Conservation (phyloP, 805 yeast genomes). For the Candida tallmaniae region DNA sequence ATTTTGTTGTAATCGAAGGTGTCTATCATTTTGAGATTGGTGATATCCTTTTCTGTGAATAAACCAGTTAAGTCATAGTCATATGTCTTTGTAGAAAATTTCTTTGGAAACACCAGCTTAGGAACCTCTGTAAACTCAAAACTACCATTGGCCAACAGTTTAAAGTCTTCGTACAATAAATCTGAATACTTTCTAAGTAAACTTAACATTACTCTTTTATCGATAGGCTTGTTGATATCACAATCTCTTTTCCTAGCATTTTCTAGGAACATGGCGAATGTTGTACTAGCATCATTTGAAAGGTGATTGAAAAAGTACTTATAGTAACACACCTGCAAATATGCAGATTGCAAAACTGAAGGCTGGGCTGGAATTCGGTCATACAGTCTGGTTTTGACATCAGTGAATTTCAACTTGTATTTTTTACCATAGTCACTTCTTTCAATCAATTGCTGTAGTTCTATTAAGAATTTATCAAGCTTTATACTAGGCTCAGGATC, state of each 20-base stretch:
- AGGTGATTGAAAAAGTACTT: slow-evolving; percentile 43
- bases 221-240: slow-evolving; percentile 46
- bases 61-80: slow-evolving; percentile 5
- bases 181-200: slow-evolving; percentile 33
- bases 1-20: slow-evolving; percentile 14
- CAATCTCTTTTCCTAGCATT: slow-evolving; percentile 46
- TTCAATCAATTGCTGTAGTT: slow-evolving; percentile 12
- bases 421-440: slow-evolving; percentile 6
- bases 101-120: no score
- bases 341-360: slow-evolving; percentile 46
- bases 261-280: slow-evolving; percentile 40
- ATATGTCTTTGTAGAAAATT: no score
- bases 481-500: slow-evolving; percentile 18
- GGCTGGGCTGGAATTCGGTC: slow-evolving; percentile 44
- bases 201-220: slow-evolving; percentile 34
- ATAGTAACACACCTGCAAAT: slow-evolving; percentile 61
- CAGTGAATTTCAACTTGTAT: slow-evolving; percentile 25
- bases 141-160: slow-evolving; percentile 42
- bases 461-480: slow-evolving; percentile 18
- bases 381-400: slow-evolving; percentile 57
- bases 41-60: slow-evolving; percentile 8
- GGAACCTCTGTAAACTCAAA: slow-evolving; percentile 31
- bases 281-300: slow-evolving; percentile 13
- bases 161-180: slow-evolving; percentile 39
- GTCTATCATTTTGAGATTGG: slow-evolving; percentile 12